Conservation (phyloP, 2,329 filamentous ascomycete species). For the Aspergillus sp. region DNA sequence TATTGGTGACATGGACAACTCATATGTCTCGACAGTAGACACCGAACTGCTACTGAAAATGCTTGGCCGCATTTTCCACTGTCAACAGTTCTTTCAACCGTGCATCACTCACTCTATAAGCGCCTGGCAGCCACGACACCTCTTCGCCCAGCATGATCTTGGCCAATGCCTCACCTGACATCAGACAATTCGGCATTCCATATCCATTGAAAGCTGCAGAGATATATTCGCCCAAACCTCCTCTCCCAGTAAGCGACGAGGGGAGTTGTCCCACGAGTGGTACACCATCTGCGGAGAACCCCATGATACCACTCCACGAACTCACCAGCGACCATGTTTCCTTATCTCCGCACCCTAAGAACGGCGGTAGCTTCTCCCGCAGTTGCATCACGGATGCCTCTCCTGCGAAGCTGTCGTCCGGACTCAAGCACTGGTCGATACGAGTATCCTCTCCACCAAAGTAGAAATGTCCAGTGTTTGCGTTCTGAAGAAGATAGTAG, state of each 20-base stretch:
- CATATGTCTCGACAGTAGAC: too few relatives aligned
- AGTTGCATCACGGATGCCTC: constrained; percentile 19
- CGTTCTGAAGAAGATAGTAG: constrained; percentile 27
- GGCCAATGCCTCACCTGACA: constrained; percentile 26
- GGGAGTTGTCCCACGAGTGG: constrained; percentile 54
- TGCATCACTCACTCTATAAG: constrained; percentile 5
- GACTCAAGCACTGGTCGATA: constrained; percentile 18
- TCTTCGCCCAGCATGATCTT: constrained; percentile 27
- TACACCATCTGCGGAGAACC: constrained; percentile 49
- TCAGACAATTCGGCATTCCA: constrained; percentile 60
- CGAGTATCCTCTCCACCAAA: constrained; percentile 26
- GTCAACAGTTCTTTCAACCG: constrained; percentile 3
- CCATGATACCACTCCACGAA: constrained; percentile 47
- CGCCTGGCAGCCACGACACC: constrained; percentile 1
- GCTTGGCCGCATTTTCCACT: not conserved
- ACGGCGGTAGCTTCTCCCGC: constrained; percentile 15
- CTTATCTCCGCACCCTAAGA: constrained; percentile 15
- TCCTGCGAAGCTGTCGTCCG: constrained; percentile 22
- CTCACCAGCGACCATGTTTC: constrained; percentile 21
- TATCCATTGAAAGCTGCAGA: constrained; percentile 66
- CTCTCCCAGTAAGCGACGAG: constrained; percentile 34
- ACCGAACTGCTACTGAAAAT: not conserved
- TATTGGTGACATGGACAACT: too few relatives aligned
- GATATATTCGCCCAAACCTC: constrained; percentile 46
- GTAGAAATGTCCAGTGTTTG: constrained; percentile 25